Base-by-base conservation (phyloP, 306 rosid species). In the Fagus crenata region DNA sequence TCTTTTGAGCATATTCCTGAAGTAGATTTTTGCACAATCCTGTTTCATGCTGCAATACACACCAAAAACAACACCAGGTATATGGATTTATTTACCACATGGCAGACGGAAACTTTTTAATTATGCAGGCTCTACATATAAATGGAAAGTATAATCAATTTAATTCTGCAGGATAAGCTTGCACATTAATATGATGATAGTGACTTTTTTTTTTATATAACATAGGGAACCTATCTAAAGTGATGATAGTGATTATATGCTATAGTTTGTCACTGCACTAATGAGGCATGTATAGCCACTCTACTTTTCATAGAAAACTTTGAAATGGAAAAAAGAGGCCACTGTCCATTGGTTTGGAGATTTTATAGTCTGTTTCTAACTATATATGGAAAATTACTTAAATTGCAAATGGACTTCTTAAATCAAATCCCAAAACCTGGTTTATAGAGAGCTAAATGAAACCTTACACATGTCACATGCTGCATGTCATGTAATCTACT, bases 11-110 rank as follows among this genome's bases (percentile, higher is more conserved):
- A 82, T 92, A 95, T 80, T 95, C 98, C 86, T 95, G 98, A 65
- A 95, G 98, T 82, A 95, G 87, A 86, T 95, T 95, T 86, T 95
- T 95, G 97, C 98, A 95, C 3, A 95, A 80, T 84, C 98, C 98
- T 53, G 95, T 92, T 85, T 95, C 97, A 78, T 90, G 93, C 98
- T 94, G 89, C 67, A 84, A 82, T 39, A 72, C 78, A 78, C 74
- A 73, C 54, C 78, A 55, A 80, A 67, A 75, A 31, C 41, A 78
- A 53, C 28, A 78, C 71, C 81, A 83, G 63, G 46, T 35, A 63
- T 63, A 40, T 39, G 31, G 49, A 13, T 67, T 67, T 33, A 9
- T 39, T 67, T 39, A 39, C 49, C 71, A 67, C 32, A 67, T 37
- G 71, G 71, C 43, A 67, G 60, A 49, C 53, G 53, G 61, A 84